Base-by-base conservation (phyloP, 1,284 basidiomycete species). In the Coniophora puteana region DNA sequence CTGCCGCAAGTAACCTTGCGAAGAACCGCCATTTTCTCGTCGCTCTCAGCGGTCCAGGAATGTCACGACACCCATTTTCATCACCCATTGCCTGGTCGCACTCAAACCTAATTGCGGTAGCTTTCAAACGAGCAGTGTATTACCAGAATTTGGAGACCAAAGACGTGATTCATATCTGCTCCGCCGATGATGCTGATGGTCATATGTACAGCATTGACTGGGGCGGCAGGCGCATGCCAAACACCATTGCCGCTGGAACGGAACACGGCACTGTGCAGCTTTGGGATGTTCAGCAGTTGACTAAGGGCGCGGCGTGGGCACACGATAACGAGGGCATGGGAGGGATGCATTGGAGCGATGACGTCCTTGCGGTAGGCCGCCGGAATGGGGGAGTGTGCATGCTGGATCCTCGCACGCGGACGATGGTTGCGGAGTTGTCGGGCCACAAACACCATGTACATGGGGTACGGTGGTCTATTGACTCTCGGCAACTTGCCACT, bases 21-120 rank as follows among this genome's bases (percentile, higher is more conserved):
- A 48, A 61, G 23, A 66, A 67, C 33, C 65, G 59, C 42, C 72
- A 75, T 38, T 74, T 73, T 46, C 49, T 73, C 10, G 67, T 73
- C 44, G 71, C 72, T 1, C 58, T 75, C 21, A 72, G 75, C 41
- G 72, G 71, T 7, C 72, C 71, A 0, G 72, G 72, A 11, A 71
- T 73, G 20, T 67, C 71, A 11, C 53, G 59, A 6, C 66, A 75
- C 43, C 59, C 61, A 5, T 74, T 71, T 36, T 67, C 72, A 2
- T 72, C 65, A 49, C 65, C 72, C 10, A 67, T 75, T 40, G 59
- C 69, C 18, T 73, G 71, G 71, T 73, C 71, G 5, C 50, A 47
- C 22, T 57, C 55, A 11, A 74, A 75, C 41, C 52, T 58, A 43
- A 74, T 73, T 41, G 71, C 72, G 1, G 71, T 73, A 21, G 72